Conservation (phyloP, 768 basidiomycete species). For the Crassisporium funariophilum region DNA sequence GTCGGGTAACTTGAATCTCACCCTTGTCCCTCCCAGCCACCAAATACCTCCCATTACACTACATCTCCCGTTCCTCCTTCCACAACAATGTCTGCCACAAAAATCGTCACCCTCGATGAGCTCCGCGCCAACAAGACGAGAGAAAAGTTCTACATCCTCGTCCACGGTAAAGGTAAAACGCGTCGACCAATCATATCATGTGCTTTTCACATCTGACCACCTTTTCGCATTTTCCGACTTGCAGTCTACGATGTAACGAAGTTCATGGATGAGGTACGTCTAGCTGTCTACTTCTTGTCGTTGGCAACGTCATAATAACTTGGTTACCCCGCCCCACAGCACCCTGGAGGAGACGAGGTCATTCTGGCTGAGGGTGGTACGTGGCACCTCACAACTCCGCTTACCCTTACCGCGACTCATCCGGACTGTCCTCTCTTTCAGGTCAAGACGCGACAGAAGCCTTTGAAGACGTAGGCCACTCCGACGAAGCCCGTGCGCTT, state of each 20-base stretch:
- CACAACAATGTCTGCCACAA: conserved; percentile 46
- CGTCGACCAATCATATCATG: conserved; percentile 36
- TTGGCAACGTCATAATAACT: not conserved
- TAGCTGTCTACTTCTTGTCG: conserved; percentile 25
- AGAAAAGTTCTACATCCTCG: conserved; percentile 77
- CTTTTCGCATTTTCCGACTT: conserved; percentile 14
- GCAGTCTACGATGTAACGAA: conserved; percentile 91
- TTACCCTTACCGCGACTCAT: conserved; percentile 10
- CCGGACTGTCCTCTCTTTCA: conserved; percentile 30
- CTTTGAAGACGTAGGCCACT: conserved; percentile 99
- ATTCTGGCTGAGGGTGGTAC: conserved; percentile 88
- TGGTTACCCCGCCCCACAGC: conserved; percentile 45
- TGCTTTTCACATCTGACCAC: conserved; percentile 34
- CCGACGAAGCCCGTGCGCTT: conserved; percentile 91
- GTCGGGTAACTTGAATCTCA: conserved; percentile 12
- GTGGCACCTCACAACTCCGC: conserved; percentile 34
- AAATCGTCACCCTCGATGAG: conserved; percentile 68
- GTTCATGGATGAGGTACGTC: conserved; percentile 88
- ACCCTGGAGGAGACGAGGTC: conserved; percentile 98
- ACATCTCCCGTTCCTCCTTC: conserved; percentile 18
- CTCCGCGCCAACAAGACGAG: conserved; percentile 77
- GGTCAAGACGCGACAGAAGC: conserved; percentile 97
- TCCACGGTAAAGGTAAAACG: conserved; percentile 80
- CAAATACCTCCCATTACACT: conserved; percentile 26
- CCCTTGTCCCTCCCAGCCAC: conserved; percentile 25